Evolutionary conservation across 208 protist genomes (phyloP).

Genomic region (Porcisia hertigi): DNA sequence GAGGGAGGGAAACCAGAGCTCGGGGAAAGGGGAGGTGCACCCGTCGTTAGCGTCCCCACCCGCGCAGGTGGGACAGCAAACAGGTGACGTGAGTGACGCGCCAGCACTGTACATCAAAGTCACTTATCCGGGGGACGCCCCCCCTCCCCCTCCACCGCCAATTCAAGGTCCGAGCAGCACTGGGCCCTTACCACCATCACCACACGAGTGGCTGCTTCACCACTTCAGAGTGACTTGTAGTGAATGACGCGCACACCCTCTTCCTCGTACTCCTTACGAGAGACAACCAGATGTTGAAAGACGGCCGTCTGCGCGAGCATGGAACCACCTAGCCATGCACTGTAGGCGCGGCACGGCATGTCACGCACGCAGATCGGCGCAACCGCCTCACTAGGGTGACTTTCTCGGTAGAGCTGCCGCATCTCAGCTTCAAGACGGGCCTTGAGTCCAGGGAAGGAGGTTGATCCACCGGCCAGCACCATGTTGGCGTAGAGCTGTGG

Average conservation of each 20-base stretch:
- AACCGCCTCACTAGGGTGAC: slow-evolving; percentile 82
- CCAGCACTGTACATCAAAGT: not conserved
- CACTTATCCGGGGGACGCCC: not conserved
- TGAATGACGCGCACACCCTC: slow-evolving; percentile 83
- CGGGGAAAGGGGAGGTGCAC: not conserved
- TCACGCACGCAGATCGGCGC: slow-evolving; percentile 76
- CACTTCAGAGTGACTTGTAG: slow-evolving; percentile 77
- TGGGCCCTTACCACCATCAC: too few relatives aligned
- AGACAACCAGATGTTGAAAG: slow-evolving; percentile 86
- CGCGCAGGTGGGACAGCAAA: not conserved
- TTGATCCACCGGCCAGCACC: slow-evolving; percentile 91
- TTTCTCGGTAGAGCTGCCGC: slow-evolving; percentile 85
- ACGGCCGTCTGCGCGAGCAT: slow-evolving; percentile 87
- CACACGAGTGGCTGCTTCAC: not conserved
- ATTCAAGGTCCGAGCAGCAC: too few relatives aligned
- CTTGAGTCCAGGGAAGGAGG: slow-evolving; percentile 84
- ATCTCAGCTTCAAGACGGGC: slow-evolving; percentile 89
- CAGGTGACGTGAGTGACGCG: not conserved
- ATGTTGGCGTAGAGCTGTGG: slow-evolving; percentile 93
- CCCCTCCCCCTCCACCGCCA: not conserved
- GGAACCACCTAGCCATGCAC: slow-evolving; percentile 80
- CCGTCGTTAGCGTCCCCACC: not conserved
- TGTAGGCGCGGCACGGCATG: slow-evolving; percentile 73
- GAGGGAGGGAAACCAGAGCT: too few relatives aligned
- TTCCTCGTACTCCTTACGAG: slow-evolving; percentile 87